These are phyloP conservation scores for Aspergillus uvarum DNA, from an alignment of 2,329 filamentous ascomycete species.

Conservation along the genomic window DNA sequence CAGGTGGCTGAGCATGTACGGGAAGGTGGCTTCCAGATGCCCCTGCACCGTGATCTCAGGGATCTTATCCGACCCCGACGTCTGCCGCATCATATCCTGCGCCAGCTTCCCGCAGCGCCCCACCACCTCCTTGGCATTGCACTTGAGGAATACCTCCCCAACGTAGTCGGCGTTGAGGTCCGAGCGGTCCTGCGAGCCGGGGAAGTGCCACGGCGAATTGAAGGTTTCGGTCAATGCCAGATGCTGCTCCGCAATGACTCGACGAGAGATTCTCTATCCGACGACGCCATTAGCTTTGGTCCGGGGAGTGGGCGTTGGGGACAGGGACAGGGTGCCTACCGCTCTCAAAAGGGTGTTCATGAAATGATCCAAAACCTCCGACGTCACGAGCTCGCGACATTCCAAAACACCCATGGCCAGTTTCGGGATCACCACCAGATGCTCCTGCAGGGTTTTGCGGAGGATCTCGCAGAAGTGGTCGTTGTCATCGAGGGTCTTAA, in stretches of 20 bases:
- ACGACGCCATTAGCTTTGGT: slow-evolving; percentile 1
- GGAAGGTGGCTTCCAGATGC: slow-evolving; percentile 85
- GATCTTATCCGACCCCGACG: slow-evolving; percentile 70
- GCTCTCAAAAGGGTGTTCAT: slow-evolving; percentile 93
- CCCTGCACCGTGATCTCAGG: slow-evolving; percentile 82
- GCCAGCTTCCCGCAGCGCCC: slow-evolving; percentile 77
- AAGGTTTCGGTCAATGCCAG: slow-evolving; percentile 93
- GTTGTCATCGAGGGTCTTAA: slow-evolving; percentile 85
- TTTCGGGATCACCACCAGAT: slow-evolving; percentile 90
- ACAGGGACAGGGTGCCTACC: slow-evolving; percentile 50
- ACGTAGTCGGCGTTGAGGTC: slow-evolving; percentile 77
- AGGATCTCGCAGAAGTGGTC: slow-evolving; percentile 81
- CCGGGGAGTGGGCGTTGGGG: background rate
- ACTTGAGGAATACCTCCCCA: slow-evolving; percentile 91
- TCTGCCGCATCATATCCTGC: slow-evolving; percentile 69
- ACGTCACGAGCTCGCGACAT: slow-evolving; percentile 77
- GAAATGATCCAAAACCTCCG: slow-evolving; percentile 82
- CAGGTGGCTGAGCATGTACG: slow-evolving; percentile 92
- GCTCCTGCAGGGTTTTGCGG: slow-evolving; percentile 75
- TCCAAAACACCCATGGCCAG: slow-evolving; percentile 93
- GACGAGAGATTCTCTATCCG: slow-evolving; percentile 78
- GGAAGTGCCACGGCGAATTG: slow-evolving; percentile 85
- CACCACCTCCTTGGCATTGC: slow-evolving; percentile 85
- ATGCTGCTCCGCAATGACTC: slow-evolving; percentile 97
- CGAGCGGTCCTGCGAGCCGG: slow-evolving; percentile 67